phyloP scores from a whole-genome alignment of 2,329 filamentous ascomycete genomes.

The Camptophora hylomeconis region DNA sequence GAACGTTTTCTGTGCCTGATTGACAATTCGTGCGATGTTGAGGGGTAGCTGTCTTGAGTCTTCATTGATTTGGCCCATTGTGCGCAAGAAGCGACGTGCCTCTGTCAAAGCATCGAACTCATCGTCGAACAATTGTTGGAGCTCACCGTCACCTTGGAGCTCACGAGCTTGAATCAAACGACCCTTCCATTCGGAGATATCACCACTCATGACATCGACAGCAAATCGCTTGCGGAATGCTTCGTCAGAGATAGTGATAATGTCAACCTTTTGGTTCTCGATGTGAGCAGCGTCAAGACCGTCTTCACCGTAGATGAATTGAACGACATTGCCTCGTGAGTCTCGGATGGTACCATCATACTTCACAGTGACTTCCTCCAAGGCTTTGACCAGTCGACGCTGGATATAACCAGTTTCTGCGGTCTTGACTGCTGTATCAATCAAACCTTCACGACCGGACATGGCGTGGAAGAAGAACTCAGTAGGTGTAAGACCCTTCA shows the following conservation, averaged over 20 bases:
- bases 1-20: conserved; percentile 81
- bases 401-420: conserved; percentile 99
- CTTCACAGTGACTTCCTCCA: conserved; percentile 94
- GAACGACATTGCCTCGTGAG: conserved; percentile 88
- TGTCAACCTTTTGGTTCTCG: conserved; percentile 81
- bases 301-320: conserved; percentile 96
- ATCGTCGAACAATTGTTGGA: conserved; percentile 73
- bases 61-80: conserved; percentile 49
- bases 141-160: conserved; percentile 72
- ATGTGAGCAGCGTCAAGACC: conserved; percentile 88
- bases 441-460: conserved; percentile 99
- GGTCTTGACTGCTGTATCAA: conserved; percentile 98
- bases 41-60: conserved; percentile 68
- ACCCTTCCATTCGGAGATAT: conserved; percentile 50
- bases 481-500: conserved; percentile 83
- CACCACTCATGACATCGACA: conserved; percentile 69
- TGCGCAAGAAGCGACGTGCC: conserved; percentile 65
- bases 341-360: conserved; percentile 97
- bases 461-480: conserved; percentile 99
- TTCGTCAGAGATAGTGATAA: conserved; percentile 64
- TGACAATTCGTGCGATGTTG: conserved; percentile 81
- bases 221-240: conserved; percentile 72
- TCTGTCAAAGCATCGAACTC: conserved; percentile 68
- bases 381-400: conserved; percentile 90
- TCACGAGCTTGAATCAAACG: conserved; percentile 77